Percentiles rank a stretch among this genome's conserved stretches.
Conservation (phyloP, 2,329 filamentous ascomycete genomes). For the Epichloe glyceriae region DNA sequence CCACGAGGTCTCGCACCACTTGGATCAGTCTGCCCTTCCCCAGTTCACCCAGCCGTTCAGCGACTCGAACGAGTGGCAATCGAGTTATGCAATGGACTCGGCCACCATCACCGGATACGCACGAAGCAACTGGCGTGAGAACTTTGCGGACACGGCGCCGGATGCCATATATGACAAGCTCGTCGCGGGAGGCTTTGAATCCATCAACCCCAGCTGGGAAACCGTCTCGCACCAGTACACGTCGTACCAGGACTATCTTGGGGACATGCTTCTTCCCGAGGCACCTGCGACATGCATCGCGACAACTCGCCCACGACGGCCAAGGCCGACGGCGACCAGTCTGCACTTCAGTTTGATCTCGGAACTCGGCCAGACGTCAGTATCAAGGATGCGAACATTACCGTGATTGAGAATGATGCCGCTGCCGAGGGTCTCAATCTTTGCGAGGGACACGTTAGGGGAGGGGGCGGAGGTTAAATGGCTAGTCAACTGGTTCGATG, state of each 20-base stretch:
- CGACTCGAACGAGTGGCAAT: not conserved
- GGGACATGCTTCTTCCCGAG: not conserved
- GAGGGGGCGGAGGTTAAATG: too few species aligned
- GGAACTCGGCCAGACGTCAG: too few species aligned
- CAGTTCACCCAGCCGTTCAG: not conserved
- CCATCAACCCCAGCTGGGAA: not conserved
- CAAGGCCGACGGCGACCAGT: too few species aligned
- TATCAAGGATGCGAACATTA: too few species aligned
- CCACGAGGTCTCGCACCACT: not conserved
- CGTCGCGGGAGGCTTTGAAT: not conserved
- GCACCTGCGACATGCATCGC: not conserved
- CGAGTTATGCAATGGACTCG: not conserved
- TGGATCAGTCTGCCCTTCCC: not conserved
- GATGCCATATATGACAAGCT: not conserved
- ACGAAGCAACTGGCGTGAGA: not conserved
- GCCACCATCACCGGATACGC: not conserved
- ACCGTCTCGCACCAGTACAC: not conserved
- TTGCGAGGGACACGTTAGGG: too few species aligned
- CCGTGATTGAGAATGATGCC: too few species aligned
- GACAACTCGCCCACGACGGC: not conserved
- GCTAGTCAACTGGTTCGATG: too few species aligned
- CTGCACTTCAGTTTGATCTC: too few species aligned
- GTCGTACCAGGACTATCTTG: not conserved
- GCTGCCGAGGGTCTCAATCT: too few species aligned
- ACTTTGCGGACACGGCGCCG: not conserved